Percentiles rank a stretch among this genome's conserved stretches.
Conservation (phyloP, 176 grass and related monocot species). For the Triticum dicoccoides region DNA sequence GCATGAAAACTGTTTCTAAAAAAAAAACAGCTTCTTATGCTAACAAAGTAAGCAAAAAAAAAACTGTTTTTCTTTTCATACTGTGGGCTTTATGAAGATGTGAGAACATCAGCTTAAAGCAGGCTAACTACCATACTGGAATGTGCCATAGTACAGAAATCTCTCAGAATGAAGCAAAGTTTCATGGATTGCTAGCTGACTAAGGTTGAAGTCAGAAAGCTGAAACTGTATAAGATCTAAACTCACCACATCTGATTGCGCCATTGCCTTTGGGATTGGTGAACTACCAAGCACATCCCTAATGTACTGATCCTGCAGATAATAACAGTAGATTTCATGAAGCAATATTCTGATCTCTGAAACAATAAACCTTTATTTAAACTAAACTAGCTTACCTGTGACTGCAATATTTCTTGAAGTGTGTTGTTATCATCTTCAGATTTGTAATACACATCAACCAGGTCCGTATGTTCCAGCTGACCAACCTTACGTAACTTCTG, state of each 20-base stretch:
- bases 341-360: neutral
- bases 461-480: constrained; percentile 77
- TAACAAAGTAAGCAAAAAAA: no score
- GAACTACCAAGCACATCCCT: constrained; percentile 62
- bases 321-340: neutral
- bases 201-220: constrained; percentile 8
- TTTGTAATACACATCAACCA: constrained; percentile 84
- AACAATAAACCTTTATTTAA: constrained; percentile 3
- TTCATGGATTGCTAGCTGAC: neutral
- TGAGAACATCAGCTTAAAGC: no score
- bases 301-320: constrained; percentile 71
- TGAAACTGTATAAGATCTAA: constrained; percentile 16
- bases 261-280: constrained; percentile 50
- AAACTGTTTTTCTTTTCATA: no score
- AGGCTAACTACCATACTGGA: no score
- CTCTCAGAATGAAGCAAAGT: no score
- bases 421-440: constrained; percentile 26
- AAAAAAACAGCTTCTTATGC: no score
- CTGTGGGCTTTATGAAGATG: no score
- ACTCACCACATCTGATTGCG: constrained; percentile 60
- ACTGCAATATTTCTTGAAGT: constrained; percentile 65
- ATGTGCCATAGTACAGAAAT: no score
- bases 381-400: constrained; percentile 45
- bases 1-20: no score
- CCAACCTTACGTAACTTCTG: constrained; percentile 82